Percentiles rank a stretch among this genome's conserved stretches.
Conservation (phyloP, 2,329 filamentous ascomycete genomes). For the Stagonosporopsis tanaceti region DNA sequence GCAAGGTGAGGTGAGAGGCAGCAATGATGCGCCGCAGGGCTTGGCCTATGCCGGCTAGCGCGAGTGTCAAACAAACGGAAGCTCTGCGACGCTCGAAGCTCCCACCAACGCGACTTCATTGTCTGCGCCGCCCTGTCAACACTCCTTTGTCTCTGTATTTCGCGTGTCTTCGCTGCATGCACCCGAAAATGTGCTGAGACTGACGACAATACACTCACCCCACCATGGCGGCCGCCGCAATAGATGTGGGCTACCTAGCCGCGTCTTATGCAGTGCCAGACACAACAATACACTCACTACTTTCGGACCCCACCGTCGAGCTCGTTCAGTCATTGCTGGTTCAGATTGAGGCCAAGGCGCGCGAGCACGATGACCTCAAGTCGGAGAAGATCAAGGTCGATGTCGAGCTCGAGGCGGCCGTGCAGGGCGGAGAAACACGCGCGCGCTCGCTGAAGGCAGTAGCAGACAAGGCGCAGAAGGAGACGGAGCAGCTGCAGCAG, state of each 20-base stretch:
- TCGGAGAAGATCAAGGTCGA: conserved; percentile 89
- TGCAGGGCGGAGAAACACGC: conserved; percentile 83
- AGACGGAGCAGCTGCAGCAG: conserved; percentile 80
- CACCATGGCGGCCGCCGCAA: conserved; percentile 66
- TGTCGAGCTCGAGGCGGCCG: conserved; percentile 91
- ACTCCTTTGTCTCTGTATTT: conserved; percentile 21
- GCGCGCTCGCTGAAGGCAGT: conserved; percentile 82
- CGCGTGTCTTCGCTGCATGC: conserved; percentile 6
- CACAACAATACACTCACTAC: conserved; percentile 66
- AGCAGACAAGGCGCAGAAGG: conserved; percentile 82
- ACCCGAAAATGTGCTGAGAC: conserved; percentile 36
- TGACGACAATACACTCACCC: conserved; percentile 20
- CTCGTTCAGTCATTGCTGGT: conserved; percentile 78
- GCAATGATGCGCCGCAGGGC: conserved; percentile 28
- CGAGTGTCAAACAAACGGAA: conserved; percentile 30
- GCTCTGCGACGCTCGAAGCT: conserved; percentile 26
- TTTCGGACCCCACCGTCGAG: conserved; percentile 76
- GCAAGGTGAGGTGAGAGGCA: conserved; percentile 9
- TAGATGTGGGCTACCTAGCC: conserved; percentile 78
- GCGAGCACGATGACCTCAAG: conserved; percentile 80
- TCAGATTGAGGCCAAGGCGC: conserved; percentile 78
- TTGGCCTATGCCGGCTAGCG: conserved; percentile 23
- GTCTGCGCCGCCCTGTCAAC: conserved; percentile 20
- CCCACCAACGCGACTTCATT: conserved; percentile 26
- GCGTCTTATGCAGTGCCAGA: conserved; percentile 74